Base-by-base conservation (phyloP, 768 basidiomycete species). In the Mrakia hoshinonis region DNA sequence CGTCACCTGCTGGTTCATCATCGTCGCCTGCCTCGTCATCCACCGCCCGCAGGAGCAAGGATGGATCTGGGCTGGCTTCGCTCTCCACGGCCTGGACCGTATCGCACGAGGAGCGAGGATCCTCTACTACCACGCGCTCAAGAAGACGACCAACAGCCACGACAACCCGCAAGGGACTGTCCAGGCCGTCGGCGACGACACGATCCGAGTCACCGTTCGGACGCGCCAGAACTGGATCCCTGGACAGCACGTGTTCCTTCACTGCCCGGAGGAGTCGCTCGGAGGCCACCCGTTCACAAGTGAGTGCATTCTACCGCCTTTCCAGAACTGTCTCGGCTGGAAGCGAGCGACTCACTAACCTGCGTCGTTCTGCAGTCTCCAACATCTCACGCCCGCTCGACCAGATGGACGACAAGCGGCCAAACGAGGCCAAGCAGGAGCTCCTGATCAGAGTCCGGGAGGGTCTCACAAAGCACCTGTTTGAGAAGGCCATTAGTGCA, bases 31-130 rank as follows among this genome's bases (percentile, higher is more conserved):
- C 5, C 63, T 73, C 15, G 73, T 73, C 20, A 67, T 73, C 20
- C 73, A 73, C 29, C 73, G 73, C 7, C 73, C 73, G 10, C 73
- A 73, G n/a, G 52, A 69, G 13, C 73, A 73, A 36, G 68, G 68
- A 7, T 73, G 73, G 73, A 69, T 73, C 58, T 73, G 73, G 73
- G 73, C 73, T 1, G 73, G 73, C 7, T 69, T 69, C 24, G 73
- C 63, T 22, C 55, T 73, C 2, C 73, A 73, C 34, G 51, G 68
- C 13, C 68, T 73, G 2, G 73, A 73, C 24, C 51, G 68, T 11
- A 55, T 69, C 52, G 73, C 43, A 1, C 24, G 73, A 31, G 52
- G 61, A 6, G 15, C 22, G 3, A n/a, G 73, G 9, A 73, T 73
- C 63, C 15, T 65, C 31, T 73, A 73, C 47, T 73, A 73, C 54